A percentile compares a stretch with the other conserved stretches of the same genome.
Conservation (phyloP, 1,284 basidiomycete species). For the Trametes hirsuta region DNA sequence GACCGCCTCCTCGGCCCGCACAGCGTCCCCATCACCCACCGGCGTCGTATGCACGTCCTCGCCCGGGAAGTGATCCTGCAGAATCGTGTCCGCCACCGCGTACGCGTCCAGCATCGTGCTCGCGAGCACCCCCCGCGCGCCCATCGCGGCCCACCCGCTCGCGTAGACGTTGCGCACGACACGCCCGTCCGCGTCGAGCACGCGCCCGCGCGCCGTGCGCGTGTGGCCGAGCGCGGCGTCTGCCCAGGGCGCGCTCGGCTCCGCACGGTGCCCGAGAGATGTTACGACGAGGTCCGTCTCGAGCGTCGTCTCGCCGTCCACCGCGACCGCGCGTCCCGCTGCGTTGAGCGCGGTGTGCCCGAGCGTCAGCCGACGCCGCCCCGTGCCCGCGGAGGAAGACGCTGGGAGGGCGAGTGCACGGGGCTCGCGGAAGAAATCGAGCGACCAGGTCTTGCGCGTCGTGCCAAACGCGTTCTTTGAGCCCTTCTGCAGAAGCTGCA, state of each 20-base stretch:
- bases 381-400: conserved; percentile 24
- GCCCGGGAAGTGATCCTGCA: conserved; percentile 52
- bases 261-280: conserved; percentile 86
- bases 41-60: conserved; percentile 20
- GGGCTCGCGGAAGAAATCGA: conserved; percentile 72
- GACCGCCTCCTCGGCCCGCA: conserved; percentile 12
- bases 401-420: conserved; percentile 59
- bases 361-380: conserved; percentile 50
- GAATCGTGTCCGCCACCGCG: conserved; percentile 71
- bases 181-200: conserved; percentile 49
- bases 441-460: conserved; percentile 71
- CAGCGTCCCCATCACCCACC: conserved; percentile 15
- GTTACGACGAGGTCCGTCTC: conserved; percentile 84
- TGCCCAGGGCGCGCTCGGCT: conserved; percentile 57
- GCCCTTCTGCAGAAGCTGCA: conserved; percentile 73
- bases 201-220: conserved; percentile 54
- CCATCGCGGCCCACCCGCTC: conserved; percentile 92
- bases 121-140: conserved; percentile 92
- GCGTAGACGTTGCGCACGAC: conserved; percentile 77
- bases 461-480: conserved; percentile 53
- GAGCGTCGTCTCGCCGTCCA: conserved; percentile 59
- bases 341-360: conserved; percentile 64
- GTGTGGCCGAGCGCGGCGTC: conserved; percentile 58
- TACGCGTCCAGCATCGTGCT: conserved; percentile 96
- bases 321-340: conserved; percentile 50